Base-by-base conservation (phyloP, 2,329 filamentous ascomycete species). In the Colletotrichum cereale region DNA sequence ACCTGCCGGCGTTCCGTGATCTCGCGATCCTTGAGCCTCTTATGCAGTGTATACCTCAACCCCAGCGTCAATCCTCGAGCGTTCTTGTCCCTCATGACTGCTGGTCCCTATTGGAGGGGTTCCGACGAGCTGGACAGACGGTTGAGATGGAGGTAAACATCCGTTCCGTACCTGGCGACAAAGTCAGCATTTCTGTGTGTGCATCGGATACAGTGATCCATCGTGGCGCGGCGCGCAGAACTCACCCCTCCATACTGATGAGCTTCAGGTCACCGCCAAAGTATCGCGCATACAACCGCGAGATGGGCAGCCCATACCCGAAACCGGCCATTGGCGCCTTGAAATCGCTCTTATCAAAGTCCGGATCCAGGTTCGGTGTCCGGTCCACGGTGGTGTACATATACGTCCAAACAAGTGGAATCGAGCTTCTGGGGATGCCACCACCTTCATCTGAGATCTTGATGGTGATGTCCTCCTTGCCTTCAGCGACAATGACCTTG, bases 371-470 rank as follows among this genome's bases (percentile, higher is more conserved):
- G 79, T 91, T 97, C 18, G 96, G 96, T 29, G 96, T 98, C 76
- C 95, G 91, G 81, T 98, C 96, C 74, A 99, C 96, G 2, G 96
- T 99, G 44, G 96, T 99, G 82, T 99, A 99, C 96, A 98, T 99
- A 82, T 99, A 99, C 16, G 96, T 99, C 96, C 96, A 99, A n/a
- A 98, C 96, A 18, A 99, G 88, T 6, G 96, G 96, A 74, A 99
- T 98, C 63, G 94, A 90, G 77, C 93, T 97, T 77, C 96, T 87
- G 0, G 96, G 95, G 64, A 99, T 98, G 73, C 96, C 96, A 74
- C 96, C 96, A 71, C 96, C 96, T 83, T 99, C 96, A 80, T 99
- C 96, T 5, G 93, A 94, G 77, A 99, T 93, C 84, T 99, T 99
- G 86, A 99, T 98, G 6, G 96, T 99, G 78, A 99, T 99, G 79